Evolutionary conservation across 805 yeast species (phyloP).

Genomic region (Monosporozyma aerobia): DNA sequence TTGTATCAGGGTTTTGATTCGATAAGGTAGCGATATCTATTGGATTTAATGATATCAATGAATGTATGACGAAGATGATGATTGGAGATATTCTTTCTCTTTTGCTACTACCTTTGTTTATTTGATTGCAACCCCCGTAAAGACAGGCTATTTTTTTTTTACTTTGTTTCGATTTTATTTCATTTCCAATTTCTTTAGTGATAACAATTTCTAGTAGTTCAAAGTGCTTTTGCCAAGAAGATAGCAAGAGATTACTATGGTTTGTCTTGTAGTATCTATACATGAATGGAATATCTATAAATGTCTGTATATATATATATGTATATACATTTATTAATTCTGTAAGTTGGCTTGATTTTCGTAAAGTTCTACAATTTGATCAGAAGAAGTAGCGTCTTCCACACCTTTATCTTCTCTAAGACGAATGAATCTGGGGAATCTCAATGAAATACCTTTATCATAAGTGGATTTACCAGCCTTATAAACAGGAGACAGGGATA

Average conservation of each 20-base stretch:
- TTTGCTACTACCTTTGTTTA: not conserved
- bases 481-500: constrained; percentile 80
- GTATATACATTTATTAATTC: not conserved
- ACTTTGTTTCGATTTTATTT: not conserved
- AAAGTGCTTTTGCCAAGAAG: not conserved
- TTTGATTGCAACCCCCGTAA: not conserved
- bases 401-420: constrained; percentile 77
- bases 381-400: constrained; percentile 80
- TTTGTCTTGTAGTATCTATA: not conserved
- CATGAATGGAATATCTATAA: not conserved
- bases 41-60: not conserved
- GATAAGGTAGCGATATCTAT: not conserved
- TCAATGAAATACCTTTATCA: constrained; percentile 75
- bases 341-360: constrained; percentile 49
- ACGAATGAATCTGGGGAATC: constrained; percentile 82
- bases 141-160: not conserved
- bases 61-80: not conserved
- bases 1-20: not conserved
- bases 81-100: not conserved
- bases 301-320: not conserved
- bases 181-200: not conserved
- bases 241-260: not conserved
- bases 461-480: constrained; percentile 68
- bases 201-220: not conserved
- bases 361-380: constrained; percentile 77